Evolutionary conservation across 495 filamentous ascomycete genomes (phyloP).

Genomic region (Xylaria acuta): DNA sequence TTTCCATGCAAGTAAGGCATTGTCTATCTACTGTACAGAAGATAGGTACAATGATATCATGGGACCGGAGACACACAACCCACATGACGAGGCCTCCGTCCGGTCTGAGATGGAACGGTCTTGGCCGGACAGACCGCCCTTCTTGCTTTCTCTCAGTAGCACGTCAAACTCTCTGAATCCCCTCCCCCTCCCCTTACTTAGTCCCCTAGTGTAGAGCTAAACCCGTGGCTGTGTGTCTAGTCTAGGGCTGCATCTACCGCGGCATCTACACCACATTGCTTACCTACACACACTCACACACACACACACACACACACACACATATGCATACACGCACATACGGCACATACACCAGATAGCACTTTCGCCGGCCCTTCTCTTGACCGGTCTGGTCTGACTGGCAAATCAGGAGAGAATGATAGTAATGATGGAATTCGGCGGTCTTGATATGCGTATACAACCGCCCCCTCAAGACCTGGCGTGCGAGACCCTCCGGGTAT

Average conservation of each 20-base stretch:
- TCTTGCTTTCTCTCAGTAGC: not conserved
- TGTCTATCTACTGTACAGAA: not conserved
- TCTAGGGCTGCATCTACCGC: constrained; percentile 10
- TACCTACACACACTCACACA: not conserved
- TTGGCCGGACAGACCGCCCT: constrained; percentile 21
- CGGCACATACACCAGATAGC: not conserved
- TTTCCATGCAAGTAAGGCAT: constrained; percentile 8
- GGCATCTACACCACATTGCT: constrained; percentile 11
- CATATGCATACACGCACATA: constrained; percentile 5
- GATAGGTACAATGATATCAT: constrained; percentile 19
- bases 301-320: too few relatives aligned
- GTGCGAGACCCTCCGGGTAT: not conserved
- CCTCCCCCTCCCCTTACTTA: not conserved
- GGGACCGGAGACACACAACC: not conserved
- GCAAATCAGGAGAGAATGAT: not conserved
- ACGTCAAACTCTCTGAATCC: not conserved
- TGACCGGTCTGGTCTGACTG: not conserved
- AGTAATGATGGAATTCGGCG: not conserved
- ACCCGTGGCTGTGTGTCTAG: not conserved
- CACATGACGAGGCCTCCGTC: constrained; percentile 18
- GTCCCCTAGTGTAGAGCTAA: not conserved
- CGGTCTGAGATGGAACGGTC: not conserved
- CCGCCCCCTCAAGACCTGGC: not conserved
- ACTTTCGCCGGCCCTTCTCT: not conserved
- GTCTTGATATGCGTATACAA: not conserved